Percentiles rank a stretch among this genome's conserved stretches.
Evolutionary conservation across 352 stramenopile genomes (phyloP).

Genomic region (Globisporangium polare): DNA sequence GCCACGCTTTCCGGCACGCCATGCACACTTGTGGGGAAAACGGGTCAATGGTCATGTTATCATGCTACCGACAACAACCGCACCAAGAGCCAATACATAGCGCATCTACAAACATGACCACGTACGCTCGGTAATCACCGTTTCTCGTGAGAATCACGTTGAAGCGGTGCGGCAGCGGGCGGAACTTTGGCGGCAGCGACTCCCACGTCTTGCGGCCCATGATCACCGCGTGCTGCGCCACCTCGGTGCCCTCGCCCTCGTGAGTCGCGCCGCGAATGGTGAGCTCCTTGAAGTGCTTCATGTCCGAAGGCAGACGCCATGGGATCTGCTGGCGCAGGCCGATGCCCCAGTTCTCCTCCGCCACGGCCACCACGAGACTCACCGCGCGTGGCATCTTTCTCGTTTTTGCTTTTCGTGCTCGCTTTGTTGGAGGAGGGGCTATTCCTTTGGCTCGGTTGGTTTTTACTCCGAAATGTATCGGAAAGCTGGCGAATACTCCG

Average conservation of each 20-base stretch:
- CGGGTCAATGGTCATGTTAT: neutral
- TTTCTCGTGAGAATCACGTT: constrained; percentile 97
- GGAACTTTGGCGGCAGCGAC: constrained; percentile 95
- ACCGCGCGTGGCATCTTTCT: constrained; percentile 31
- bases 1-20: constrained; percentile 77
- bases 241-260: constrained; percentile 3
- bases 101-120: constrained; percentile 1
- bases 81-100: neutral
- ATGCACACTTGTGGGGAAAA: constrained; percentile 8
- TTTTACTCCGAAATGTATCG: too few relatives aligned
- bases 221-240: constrained; percentile 94
- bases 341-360: constrained; percentile 85
- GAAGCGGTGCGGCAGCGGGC: constrained; percentile 91
- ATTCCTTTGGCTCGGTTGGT: too few relatives aligned
- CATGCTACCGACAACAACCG: neutral
- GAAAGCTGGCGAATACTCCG: too few relatives aligned
- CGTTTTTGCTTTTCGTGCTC: neutral
- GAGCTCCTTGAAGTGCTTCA: constrained; percentile 96
- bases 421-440: too few relatives aligned
- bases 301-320: constrained; percentile 94
- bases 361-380: constrained; percentile 86
- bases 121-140: constrained; percentile 28
- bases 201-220: constrained; percentile 99
- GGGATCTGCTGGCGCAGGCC: constrained; percentile 86
- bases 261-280: constrained; percentile 49